Evolutionary conservation across 2,329 filamentous ascomycete species (phyloP).

Genomic region (Xylaria digitata): DNA sequence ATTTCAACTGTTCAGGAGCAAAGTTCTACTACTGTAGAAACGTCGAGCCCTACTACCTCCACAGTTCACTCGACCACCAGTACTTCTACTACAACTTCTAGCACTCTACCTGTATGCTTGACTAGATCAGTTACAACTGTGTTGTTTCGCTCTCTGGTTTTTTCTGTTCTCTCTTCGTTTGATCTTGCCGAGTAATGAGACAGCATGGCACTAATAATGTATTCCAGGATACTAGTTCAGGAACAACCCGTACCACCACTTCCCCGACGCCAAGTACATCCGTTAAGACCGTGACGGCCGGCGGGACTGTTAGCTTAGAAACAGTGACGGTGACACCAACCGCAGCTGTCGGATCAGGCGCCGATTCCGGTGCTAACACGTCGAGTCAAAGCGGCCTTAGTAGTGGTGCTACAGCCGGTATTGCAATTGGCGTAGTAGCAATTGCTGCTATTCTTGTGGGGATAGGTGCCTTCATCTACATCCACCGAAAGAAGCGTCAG

Average conservation of each 20-base stretch:
- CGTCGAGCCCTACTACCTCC: slow-evolving; percentile 51
- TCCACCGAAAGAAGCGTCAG: slow-evolving; percentile 58
- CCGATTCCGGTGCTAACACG: slow-evolving; percentile 12
- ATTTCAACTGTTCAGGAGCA: slow-evolving; percentile 50
- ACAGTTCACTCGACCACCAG: slow-evolving; percentile 34
- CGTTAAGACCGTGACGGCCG: slow-evolving; percentile 66
- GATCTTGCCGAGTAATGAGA: background rate
- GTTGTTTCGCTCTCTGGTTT: slow-evolving; percentile 5
- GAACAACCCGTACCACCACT: slow-evolving; percentile 39
- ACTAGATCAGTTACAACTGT: slow-evolving; percentile 36
- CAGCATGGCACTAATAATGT: slow-evolving; percentile 10
- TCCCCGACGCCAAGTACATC: slow-evolving; percentile 52
- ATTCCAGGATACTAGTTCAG: slow-evolving; percentile 33
- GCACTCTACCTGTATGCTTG: slow-evolving; percentile 46
- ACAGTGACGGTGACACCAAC: slow-evolving; percentile 67
- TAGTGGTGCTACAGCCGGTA: slow-evolving; percentile 45
- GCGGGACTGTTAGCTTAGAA: slow-evolving; percentile 58
- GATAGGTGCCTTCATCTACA: slow-evolving; percentile 56
- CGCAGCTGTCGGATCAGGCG: slow-evolving; percentile 29
- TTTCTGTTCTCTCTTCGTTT: slow-evolving; percentile 12
- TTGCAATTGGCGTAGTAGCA: slow-evolving; percentile 49
- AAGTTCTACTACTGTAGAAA: slow-evolving; percentile 50
- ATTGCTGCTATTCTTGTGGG: slow-evolving; percentile 42
- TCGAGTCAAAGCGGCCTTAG: slow-evolving; percentile 39
- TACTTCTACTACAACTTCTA: slow-evolving; percentile 28